A percentile compares a stretch with the other conserved stretches of the same genome.
Evolutionary conservation across 2,329 filamentous ascomycete species (phyloP).

Genomic region (Trichoderma cornu-damae): DNA sequence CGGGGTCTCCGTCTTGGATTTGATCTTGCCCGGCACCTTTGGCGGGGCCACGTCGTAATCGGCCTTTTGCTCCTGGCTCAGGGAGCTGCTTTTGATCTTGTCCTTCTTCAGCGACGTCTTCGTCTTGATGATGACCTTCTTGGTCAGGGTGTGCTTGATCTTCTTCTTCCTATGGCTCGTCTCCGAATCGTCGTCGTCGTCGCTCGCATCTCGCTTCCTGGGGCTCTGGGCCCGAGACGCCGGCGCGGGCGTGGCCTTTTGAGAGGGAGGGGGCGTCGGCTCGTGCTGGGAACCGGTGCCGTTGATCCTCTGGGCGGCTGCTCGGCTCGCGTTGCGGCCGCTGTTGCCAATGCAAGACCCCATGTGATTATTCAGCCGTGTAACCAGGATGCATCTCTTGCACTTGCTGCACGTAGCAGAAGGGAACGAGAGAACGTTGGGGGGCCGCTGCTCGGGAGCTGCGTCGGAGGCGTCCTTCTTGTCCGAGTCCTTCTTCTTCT

Average conservation of each 20-base stretch:
- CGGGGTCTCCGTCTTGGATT: slow-evolving; percentile 36
- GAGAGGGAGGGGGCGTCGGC: slow-evolving; percentile 56
- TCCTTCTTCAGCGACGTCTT: slow-evolving; percentile 50
- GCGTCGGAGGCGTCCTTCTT: slow-evolving; percentile 51
- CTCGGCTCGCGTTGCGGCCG: slow-evolving; percentile 57
- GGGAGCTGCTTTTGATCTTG: slow-evolving; percentile 48
- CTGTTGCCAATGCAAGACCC: slow-evolving; percentile 63
- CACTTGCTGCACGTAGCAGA: slow-evolving; percentile 64
- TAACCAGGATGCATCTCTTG: slow-evolving; percentile 61
- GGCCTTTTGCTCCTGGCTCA: slow-evolving; percentile 46
- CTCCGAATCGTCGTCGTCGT: slow-evolving; percentile 50
- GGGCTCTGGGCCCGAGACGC: slow-evolving; percentile 51
- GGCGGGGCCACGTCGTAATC: slow-evolving; percentile 28
- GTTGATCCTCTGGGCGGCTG: slow-evolving; percentile 58
- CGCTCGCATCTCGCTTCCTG: slow-evolving; percentile 53
- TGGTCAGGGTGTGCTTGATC: slow-evolving; percentile 44
- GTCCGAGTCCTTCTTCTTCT: slow-evolving; percentile 74
- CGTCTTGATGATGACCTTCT: slow-evolving; percentile 54
- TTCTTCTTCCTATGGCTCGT: slow-evolving; percentile 55
- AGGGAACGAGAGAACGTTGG: slow-evolving; percentile 59
- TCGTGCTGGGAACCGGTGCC: slow-evolving; percentile 53
- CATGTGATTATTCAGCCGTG: slow-evolving; percentile 63
- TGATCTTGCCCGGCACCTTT: slow-evolving; percentile 30
- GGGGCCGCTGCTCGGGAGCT: slow-evolving; percentile 50
- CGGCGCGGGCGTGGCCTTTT: slow-evolving; percentile 56